Evolutionary conservation across 2,329 filamentous ascomycete genomes (phyloP), one percentile per base, ranked within the genome.

Genomic region (Cryphonectria nitschkei): DNA sequence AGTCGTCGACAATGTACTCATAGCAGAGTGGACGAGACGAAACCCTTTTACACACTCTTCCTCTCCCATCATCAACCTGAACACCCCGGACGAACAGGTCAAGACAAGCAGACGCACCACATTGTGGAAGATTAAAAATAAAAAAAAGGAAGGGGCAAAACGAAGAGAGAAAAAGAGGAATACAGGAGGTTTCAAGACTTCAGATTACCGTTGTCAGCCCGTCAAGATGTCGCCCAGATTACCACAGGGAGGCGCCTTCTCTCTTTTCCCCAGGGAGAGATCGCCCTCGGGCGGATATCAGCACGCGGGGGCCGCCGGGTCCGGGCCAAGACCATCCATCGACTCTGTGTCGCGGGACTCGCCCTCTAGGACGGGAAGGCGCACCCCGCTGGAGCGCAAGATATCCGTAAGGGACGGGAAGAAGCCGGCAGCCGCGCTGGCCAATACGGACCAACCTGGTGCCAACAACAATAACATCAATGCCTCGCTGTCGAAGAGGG

Each of bases 181-280:
- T 16, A n/a, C 43, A 46, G 43, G 46, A 54, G 58, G 14, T 6
- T 2, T 43, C 67, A 72, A 65, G 65, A 70, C 22, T 19, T 61
- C 26, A 34, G 41, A 52, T 3, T 56, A 32, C 9, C 7, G 8
- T 61, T 16, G 13, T 16, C n/a, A 37, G 41, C 37, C 56, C 9
- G 16, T 5, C 34, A 26, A 60, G n/a, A 85, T 84, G 83, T 81
- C 82, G 43, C 76, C 81, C 65, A 76, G 78, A 65, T 76, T 75
- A n/a, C 77, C 78, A 69, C 81, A 80, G 69, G 77, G 82, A 32
- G 85, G 83, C 77, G 84, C 85, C 71, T 88, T 89, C 78, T 89
- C 87, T 72, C 83, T 89, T 72, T 89, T 89, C 75, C 87, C 87
- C 39, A 88, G 82, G 84, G 78, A 74, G 75, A 81, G 82, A 71